These are phyloP conservation scores for Penicillium frequentans DNA, from an alignment of 2,329 filamentous ascomycete genomes.

Conservation along the genomic window DNA sequence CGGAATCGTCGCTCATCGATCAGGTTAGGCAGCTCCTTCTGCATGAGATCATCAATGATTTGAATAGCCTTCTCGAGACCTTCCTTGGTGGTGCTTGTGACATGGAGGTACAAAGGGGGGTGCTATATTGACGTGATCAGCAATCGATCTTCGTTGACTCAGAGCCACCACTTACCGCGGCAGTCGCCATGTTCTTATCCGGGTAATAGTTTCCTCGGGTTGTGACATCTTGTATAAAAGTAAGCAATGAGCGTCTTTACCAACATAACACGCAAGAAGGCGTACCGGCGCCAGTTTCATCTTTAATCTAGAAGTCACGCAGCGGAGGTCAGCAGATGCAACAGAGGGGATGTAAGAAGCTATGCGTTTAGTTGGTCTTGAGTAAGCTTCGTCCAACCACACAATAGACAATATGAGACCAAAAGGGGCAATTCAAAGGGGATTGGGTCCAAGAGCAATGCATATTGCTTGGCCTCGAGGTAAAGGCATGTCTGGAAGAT, in stretches of 20 bases:
- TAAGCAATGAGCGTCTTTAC: slow-evolving; percentile 60
- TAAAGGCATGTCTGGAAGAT: slow-evolving; percentile 53
- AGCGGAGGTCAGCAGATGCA: slow-evolving; percentile 90
- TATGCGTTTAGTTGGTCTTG: slow-evolving; percentile 57
- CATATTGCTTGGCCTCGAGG: slow-evolving; percentile 37
- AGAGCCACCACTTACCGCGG: slow-evolving; percentile 65
- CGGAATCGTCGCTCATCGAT: slow-evolving; percentile 93
- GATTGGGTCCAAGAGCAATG: slow-evolving; percentile 33
- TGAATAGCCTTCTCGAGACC: slow-evolving; percentile 85
- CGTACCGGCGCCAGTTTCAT: slow-evolving; percentile 99
- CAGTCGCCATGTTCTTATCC: slow-evolving; percentile 95
- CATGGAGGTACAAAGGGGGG: slow-evolving; percentile 89
- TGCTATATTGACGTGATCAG: slow-evolving; percentile 56
- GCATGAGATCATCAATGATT: slow-evolving; percentile 92
- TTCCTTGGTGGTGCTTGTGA: slow-evolving; percentile 87
- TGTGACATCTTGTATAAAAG: slow-evolving; percentile 84
- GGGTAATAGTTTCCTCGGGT: slow-evolving; percentile 95
- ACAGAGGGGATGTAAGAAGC: slow-evolving; percentile 64
- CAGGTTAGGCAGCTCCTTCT: slow-evolving; percentile 90
- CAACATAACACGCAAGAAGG: slow-evolving; percentile 49
- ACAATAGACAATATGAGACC: slow-evolving; percentile 49
- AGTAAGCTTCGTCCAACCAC: slow-evolving; percentile 69
- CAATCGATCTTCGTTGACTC: neutral
- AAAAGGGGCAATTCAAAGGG: slow-evolving; percentile 23
- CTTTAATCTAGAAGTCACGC: slow-evolving; percentile 96